These are phyloP conservation scores for Vicia sativa DNA, from an alignment of 306 rosid species.

Conservation along the genomic window DNA sequence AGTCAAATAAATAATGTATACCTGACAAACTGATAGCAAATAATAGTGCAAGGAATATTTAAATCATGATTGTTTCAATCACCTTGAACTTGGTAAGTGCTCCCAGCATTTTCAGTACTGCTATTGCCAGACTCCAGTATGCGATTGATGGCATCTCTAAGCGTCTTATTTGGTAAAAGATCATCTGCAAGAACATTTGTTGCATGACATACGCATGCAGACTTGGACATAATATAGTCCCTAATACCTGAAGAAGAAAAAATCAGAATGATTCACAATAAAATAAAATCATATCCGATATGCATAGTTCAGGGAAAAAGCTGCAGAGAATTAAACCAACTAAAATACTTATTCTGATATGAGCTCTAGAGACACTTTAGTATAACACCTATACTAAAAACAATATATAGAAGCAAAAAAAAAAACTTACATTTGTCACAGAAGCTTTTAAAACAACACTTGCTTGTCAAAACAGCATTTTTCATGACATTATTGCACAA, in stretches of 20 bases:
- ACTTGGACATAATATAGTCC: conserved; percentile 75
- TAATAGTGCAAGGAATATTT: conserved; percentile 24
- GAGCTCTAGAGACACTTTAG: not conserved
- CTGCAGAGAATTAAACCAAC: not conserved
- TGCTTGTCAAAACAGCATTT: conserved; percentile 98
- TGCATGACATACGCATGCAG: conserved; percentile 80
- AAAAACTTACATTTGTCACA: conserved; percentile 86
- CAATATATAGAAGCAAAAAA: not conserved
- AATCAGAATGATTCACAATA: conserved; percentile 24
- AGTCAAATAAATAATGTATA: conserved; percentile 13
- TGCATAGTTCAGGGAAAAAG: conserved; percentile 8
- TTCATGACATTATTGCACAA: conserved; percentile 95
- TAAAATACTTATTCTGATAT: not conserved
- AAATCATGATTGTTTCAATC: conserved; percentile 38
- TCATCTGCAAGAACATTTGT: conserved; percentile 91
- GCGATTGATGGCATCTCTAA: conserved; percentile 88
- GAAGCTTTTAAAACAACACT: conserved; percentile 92
- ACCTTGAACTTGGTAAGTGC: conserved; percentile 93
- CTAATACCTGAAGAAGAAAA: conserved; percentile 75
- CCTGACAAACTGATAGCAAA: not conserved
- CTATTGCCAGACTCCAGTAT: conserved; percentile 93
- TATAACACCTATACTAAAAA: conserved; percentile 21
- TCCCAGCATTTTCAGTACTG: conserved; percentile 96
- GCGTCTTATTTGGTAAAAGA: conserved; percentile 92
- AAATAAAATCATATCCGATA: not conserved